Conservation (phyloP, 2,329 filamentous ascomycete species). For the Aaosphaeria arxii region DNA sequence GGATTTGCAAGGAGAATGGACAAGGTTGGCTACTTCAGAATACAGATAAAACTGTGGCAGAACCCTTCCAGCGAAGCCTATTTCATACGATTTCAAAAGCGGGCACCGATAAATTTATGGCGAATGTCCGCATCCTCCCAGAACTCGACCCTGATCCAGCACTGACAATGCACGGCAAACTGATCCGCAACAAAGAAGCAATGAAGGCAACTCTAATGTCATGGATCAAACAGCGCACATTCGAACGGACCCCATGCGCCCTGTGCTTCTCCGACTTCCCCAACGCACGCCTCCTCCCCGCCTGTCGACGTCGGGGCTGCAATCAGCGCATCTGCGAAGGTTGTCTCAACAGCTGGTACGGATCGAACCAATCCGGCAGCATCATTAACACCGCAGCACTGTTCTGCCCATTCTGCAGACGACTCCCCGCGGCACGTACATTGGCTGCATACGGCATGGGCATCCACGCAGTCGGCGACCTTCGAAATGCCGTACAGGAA, state of each 20-base stretch:
- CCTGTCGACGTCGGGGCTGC: constrained; percentile 39
- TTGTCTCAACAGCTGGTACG: constrained; percentile 48
- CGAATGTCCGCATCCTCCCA: constrained; percentile 39
- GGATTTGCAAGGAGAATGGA: constrained; percentile 43
- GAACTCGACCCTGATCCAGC: constrained; percentile 14
- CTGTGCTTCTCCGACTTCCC: constrained; percentile 45
- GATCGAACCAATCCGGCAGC: constrained; percentile 42
- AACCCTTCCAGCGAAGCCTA: constrained; percentile 42
- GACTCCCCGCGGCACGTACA: constrained; percentile 39
- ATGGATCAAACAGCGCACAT: constrained; percentile 39
- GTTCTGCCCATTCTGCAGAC: constrained; percentile 51
- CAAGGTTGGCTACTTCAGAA: constrained; percentile 46
- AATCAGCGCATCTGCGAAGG: constrained; percentile 42
- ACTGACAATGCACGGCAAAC: constrained; percentile 38
- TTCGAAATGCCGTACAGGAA: constrained; percentile 41
- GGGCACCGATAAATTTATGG: constrained; percentile 32
- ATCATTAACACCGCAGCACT: constrained; percentile 51
- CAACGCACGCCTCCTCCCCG: constrained; percentile 34
- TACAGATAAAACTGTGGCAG: constrained; percentile 30
- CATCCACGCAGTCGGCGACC: constrained; percentile 36
- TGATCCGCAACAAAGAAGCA: constrained; percentile 40
- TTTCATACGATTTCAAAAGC: constrained; percentile 24
- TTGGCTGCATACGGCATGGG: constrained; percentile 37
- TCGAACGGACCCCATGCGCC: constrained; percentile 42
- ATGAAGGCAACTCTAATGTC: constrained; percentile 34